Conservation (phyloP, 179 eudicot species). For the Vitellaria paradoxa region DNA sequence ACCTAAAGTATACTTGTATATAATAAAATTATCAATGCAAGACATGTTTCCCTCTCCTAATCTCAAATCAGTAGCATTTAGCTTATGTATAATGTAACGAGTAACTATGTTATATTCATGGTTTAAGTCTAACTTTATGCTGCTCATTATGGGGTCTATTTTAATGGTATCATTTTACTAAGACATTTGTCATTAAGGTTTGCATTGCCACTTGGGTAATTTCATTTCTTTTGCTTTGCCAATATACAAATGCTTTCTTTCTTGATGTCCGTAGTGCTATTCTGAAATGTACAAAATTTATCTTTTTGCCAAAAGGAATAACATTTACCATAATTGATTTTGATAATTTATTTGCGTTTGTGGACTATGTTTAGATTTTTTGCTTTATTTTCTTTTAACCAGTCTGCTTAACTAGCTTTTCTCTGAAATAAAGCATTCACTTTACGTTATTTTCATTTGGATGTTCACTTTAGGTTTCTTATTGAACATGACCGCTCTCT, state of each 20-base stretch:
- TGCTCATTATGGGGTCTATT: not conserved
- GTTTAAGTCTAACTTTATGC: not conserved
- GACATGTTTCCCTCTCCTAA: not conserved
- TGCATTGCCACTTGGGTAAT: not conserved
- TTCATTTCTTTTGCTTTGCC: not conserved
- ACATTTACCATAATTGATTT: not conserved
- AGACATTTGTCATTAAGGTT: not conserved
- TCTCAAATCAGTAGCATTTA: constrained; percentile 2
- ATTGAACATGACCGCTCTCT: too few relatives aligned
- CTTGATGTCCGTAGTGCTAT: not conserved
- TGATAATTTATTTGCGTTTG: not conserved
- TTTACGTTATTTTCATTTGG: not conserved
- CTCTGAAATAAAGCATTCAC: not conserved
- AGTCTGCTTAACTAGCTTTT: not conserved
- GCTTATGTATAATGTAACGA: not conserved
- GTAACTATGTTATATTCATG: not conserved
- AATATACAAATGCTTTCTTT: not conserved
- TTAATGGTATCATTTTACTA: not conserved
- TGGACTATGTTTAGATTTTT: not conserved
- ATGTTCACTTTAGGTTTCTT: not conserved
- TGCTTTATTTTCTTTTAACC: not conserved
- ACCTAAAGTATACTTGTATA: too few relatives aligned
- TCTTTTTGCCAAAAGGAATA: not conserved
- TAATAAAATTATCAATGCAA: not conserved
- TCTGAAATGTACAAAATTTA: not conserved